phyloP scores from a whole-genome alignment of 768 basidiomycete genomes.

The Suillus variegatus region DNA sequence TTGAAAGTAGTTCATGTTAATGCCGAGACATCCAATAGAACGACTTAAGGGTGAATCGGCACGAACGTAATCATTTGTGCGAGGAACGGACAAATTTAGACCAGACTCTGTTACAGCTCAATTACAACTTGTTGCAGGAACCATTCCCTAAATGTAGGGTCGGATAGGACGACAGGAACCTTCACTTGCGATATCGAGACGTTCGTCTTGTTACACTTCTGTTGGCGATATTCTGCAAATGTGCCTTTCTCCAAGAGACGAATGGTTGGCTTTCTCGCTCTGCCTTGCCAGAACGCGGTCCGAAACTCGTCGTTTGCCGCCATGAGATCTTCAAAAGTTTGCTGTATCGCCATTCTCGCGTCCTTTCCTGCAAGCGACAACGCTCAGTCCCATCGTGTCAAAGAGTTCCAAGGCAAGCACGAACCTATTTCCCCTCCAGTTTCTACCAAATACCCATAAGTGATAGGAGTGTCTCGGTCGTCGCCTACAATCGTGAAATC shows the following conservation, averaged over 20 bases:
- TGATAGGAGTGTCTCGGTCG: not conserved
- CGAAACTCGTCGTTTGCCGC: not conserved
- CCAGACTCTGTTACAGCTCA: slow-evolving; percentile 5
- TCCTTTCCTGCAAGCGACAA: not conserved
- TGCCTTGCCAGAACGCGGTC: not conserved
- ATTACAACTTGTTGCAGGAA: slow-evolving; percentile 4
- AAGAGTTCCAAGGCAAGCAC: not conserved
- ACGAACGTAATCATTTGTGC: not conserved
- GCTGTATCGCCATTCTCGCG: not conserved
- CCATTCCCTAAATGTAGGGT: slow-evolving; percentile 6
- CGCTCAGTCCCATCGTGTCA: not conserved
- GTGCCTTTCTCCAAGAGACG: slow-evolving; percentile 11
- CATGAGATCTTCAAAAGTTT: not conserved
- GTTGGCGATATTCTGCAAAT: slow-evolving; percentile 11
- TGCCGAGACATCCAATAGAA: not conserved
- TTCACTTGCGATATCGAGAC: slow-evolving; percentile 11
- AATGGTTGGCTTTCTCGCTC: slow-evolving; percentile 10
- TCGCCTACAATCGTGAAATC: slow-evolving; percentile 11
- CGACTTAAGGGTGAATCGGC: not conserved
- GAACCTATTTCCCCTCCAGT: not conserved
- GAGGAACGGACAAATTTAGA: not conserved
- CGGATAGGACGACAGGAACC: slow-evolving; percentile 12
- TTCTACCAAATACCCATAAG: slow-evolving; percentile 11
- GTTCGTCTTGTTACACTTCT: slow-evolving; percentile 1
- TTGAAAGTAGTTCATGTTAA: not conserved